Evolutionary conservation across 305 asterid genomes (phyloP).

Genomic region (Fraxinus albicans): DNA sequence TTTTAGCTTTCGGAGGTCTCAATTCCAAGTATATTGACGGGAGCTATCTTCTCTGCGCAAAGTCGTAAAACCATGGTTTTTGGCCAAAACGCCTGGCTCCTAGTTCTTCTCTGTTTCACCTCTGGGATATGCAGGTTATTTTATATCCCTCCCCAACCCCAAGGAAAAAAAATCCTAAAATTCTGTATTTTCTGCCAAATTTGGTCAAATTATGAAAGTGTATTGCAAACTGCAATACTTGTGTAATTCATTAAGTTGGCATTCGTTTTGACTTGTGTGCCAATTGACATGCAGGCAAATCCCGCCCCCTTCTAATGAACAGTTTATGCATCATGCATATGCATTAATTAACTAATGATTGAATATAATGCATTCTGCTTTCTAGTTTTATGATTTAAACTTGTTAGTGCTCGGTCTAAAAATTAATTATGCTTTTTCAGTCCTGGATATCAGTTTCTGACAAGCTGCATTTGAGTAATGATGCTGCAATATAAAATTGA

Average conservation of each 20-base stretch:
- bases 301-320: background rate
- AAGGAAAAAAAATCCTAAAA: background rate
- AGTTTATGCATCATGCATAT: background rate
- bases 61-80: slow-evolving; percentile 48
- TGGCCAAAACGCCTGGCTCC: slow-evolving; percentile 32
- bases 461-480: background rate
- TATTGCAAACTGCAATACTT: background rate
- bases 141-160: background rate
- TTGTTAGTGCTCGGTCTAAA: background rate
- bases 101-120: slow-evolving; percentile 41
- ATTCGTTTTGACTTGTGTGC: background rate
- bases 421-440: background rate
- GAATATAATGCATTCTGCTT: background rate
- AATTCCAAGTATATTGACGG: slow-evolving; percentile 56
- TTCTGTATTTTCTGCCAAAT: background rate
- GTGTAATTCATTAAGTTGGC: background rate
- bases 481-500: background rate
- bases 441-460: background rate
- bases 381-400: background rate
- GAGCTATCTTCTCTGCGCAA: slow-evolving; percentile 59
- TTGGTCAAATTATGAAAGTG: background rate
- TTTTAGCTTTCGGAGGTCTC: slow-evolving; percentile 51
- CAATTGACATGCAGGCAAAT: background rate
- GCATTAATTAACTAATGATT: background rate
- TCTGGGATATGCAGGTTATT: slow-evolving; percentile 63